Evolutionary conservation across 208 protist species (phyloP).

Genomic region (Trypanosoma rangeli): DNA sequence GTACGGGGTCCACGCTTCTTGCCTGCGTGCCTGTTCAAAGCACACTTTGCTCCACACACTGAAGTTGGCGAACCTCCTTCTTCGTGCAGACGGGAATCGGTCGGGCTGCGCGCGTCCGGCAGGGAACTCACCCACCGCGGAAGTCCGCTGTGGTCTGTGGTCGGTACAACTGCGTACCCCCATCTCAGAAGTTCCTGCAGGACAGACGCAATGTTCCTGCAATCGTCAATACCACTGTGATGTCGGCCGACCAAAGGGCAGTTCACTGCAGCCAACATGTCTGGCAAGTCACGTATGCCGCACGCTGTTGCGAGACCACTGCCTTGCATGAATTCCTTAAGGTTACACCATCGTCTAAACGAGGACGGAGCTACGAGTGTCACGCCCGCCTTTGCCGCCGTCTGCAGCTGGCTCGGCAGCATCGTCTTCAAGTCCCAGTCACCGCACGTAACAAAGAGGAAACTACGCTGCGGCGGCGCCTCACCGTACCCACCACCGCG

Average conservation of each 20-base stretch:
- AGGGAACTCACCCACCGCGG: slow-evolving; percentile 1
- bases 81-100: not conserved
- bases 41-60: not conserved
- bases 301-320: not conserved
- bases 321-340: slow-evolving; percentile 81
- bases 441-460: slow-evolving; percentile 92
- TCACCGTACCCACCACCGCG: slow-evolving; percentile 44
- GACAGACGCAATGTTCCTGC: slow-evolving; percentile 89
- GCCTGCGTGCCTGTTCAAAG: not conserved
- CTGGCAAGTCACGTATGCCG: slow-evolving; percentile 43
- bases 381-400: slow-evolving; percentile 25
- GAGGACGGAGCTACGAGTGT: slow-evolving; percentile 26
- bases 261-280: slow-evolving; percentile 66
- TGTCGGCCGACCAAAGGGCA: slow-evolving; percentile 77
- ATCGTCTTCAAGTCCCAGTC: slow-evolving; percentile 93
- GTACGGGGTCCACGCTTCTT: not conserved
- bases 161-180: slow-evolving; percentile 43
- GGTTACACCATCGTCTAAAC: slow-evolving; percentile 86
- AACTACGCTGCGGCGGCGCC: slow-evolving; percentile 45
- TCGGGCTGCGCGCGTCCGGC: not conserved
- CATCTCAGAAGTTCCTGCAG: slow-evolving; percentile 48
- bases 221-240: slow-evolving; percentile 94
- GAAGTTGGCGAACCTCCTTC: not conserved
- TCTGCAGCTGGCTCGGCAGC: slow-evolving; percentile 65
- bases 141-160: slow-evolving; percentile 28